These are phyloP conservation scores for Trichoderma hamatum DNA, from an alignment of 2,329 filamentous ascomycete species.

Conservation along the genomic window DNA sequence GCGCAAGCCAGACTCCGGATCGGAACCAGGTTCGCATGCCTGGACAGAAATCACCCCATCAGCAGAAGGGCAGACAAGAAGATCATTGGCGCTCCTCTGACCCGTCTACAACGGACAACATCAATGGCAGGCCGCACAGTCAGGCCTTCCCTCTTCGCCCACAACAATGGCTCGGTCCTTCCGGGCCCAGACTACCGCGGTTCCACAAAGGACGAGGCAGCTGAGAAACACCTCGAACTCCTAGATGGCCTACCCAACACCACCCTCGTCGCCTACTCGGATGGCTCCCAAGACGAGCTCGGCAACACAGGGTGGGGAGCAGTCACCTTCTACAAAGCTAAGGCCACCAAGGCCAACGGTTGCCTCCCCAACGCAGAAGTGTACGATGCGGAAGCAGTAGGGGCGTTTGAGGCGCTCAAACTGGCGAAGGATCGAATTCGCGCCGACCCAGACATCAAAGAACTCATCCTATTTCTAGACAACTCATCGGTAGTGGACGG, in stretches of 20 bases:
- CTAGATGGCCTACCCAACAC: background rate
- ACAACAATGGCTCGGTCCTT: background rate
- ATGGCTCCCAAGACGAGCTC: background rate
- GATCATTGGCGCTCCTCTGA: background rate
- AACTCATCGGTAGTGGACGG: background rate
- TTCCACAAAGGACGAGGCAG: background rate
- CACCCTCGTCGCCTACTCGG: background rate
- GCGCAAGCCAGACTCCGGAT: background rate
- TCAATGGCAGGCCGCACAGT: background rate
- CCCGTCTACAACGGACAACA: background rate
- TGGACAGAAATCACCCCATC: background rate
- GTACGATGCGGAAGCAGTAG: background rate
- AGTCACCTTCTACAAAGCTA: background rate
- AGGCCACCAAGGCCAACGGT: background rate
- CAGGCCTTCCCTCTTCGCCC: background rate
- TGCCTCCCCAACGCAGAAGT: background rate
- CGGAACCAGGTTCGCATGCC: background rate
- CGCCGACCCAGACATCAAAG: too few species aligned
- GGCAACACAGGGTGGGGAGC: background rate
- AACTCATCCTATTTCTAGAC: too few species aligned
- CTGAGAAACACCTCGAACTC: background rate
- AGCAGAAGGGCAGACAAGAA: background rate
- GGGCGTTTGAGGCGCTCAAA: background rate
- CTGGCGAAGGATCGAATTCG: too few species aligned
- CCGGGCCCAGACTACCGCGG: background rate